Evolutionary conservation across 768 basidiomycete genomes (phyloP).

Genomic region (Xerocomellus amylosporus): DNA sequence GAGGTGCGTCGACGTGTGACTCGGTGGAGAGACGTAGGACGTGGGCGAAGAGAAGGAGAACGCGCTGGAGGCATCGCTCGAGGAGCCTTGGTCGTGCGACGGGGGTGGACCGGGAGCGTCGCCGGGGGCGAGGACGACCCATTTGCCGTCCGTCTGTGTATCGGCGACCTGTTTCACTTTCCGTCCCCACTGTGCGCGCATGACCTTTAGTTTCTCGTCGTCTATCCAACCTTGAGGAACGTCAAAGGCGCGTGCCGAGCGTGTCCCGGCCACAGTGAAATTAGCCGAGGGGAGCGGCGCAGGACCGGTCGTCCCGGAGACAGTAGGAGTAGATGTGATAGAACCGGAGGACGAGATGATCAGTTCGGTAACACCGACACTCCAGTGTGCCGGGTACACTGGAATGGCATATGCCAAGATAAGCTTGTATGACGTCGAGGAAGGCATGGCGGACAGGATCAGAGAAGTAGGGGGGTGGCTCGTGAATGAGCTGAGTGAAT

Average conservation of each 20-base stretch:
- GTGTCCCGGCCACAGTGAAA: constrained; percentile 53
- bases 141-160: constrained; percentile 82
- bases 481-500: constrained; percentile 73
- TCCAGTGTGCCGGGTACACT: constrained; percentile 81
- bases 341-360: constrained; percentile 47
- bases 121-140: constrained; percentile 73
- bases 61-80: constrained; percentile 22
- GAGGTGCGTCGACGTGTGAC: constrained; percentile 51
- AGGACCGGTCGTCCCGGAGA: constrained; percentile 7
- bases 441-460: constrained; percentile 62
- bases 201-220: constrained; percentile 53
- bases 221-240: constrained; percentile 73
- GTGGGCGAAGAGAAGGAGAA: constrained; percentile 28
- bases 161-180: constrained; percentile 70
- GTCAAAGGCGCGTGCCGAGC: constrained; percentile 68
- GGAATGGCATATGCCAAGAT: constrained; percentile 72
- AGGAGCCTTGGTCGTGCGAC: constrained; percentile 12
- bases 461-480: constrained; percentile 78
- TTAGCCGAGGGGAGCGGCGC: constrained; percentile 24
- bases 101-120: constrained; percentile 28
- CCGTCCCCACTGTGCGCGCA: constrained; percentile 77
- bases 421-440: constrained; percentile 62
- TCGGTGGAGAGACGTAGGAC: constrained; percentile 33
- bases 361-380: constrained; percentile 72
- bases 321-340: constrained; percentile 3